A percentile compares a stretch with the other conserved stretches of the same genome.
Evolutionary conservation across 1,284 basidiomycete species (phyloP).

Genomic region (Fistulina hepatica): DNA sequence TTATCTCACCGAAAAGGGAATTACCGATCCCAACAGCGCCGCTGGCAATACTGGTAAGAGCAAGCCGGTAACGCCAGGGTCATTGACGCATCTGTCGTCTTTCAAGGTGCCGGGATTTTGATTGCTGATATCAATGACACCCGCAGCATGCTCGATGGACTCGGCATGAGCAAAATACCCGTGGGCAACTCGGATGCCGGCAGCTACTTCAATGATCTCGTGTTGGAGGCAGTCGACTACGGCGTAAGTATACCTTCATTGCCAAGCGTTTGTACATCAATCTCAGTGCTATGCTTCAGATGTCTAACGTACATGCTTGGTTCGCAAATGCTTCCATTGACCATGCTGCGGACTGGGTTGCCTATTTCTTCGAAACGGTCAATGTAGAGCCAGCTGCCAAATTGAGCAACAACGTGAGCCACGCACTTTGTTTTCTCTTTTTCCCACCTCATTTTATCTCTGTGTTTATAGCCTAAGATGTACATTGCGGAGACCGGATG

Average conservation of each 20-base stretch:
- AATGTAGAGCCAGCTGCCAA: constrained; percentile 44
- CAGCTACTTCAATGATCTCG: constrained; percentile 50
- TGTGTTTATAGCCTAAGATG: constrained; percentile 42
- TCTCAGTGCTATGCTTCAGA: constrained; percentile 21
- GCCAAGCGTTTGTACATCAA: background rate
- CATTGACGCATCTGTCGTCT: background rate
- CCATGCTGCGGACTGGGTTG: constrained; percentile 51
- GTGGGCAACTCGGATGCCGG: constrained; percentile 78
- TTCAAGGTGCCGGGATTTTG: constrained; percentile 22
- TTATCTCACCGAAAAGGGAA: constrained; percentile 30
- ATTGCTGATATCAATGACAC: constrained; percentile 35
- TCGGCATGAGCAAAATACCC: constrained; percentile 39
- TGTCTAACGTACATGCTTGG: constrained; percentile 84
- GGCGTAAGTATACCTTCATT: constrained; percentile 25
- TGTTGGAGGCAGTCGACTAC: constrained; percentile 56
- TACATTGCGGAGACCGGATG: constrained; percentile 92
- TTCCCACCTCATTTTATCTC: background rate
- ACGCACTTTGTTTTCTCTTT: background rate
- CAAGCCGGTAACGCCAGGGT: constrained; percentile 4
- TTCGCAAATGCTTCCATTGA: constrained; percentile 65
- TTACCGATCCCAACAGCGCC: constrained; percentile 29
- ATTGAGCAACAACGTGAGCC: constrained; percentile 37
- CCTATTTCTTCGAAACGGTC: constrained; percentile 34
- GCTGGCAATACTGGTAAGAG: constrained; percentile 29
- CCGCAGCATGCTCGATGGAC: constrained; percentile 30